Base-by-base conservation (phyloP, 257 asterid genomes). In the Fraxinus cuspidata region DNA sequence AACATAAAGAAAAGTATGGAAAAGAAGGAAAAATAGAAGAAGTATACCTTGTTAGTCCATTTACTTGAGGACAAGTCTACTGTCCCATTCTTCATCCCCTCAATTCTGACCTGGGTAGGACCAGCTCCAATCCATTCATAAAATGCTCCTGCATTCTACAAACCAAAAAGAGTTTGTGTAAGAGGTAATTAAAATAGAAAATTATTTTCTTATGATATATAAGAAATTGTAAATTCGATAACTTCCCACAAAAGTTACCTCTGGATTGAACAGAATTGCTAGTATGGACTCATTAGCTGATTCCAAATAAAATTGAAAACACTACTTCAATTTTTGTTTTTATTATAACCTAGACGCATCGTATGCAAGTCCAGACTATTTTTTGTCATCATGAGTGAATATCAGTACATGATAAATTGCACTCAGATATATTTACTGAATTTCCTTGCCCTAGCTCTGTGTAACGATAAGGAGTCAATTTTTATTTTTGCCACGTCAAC, bases 41-140 rank as follows among this genome's bases (percentile, higher is more conserved):
- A 70, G 68, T 73, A 70, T 80, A 89, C 98, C 97, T 92, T 92
- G 84, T 87, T 89, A 77, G 87, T 81, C 98, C 98, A 94, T 49
- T 84, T 81, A 83, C 77, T 76, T n/a, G 73, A 73, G 74, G 98
- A 86, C 87, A 94, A 85, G 82, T 94, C 91, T 29, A 92, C 66
- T 11, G 88, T 86, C 77, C 90, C 92, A 74, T 83, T 92, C 84
- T 87, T 87, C 80, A 86, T 81, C 79, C 97, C 97, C 76, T 74
- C 82, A 84, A 94, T 85, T 81, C 75, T 89, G 86, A 92, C 94
- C 77, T 83, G 88, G 37, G 87, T 90, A 66, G 92, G 96, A 87
- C 97, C 97, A 25, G 98, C 97, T 80, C 96, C 96, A 76, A 86
- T 65, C 93, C 93, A 92, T 81, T 94, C 98, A 85, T 91, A 93